phyloP scores from a whole-genome alignment of 2,329 filamentous ascomycete species.

The Domatiomyces globalis region DNA sequence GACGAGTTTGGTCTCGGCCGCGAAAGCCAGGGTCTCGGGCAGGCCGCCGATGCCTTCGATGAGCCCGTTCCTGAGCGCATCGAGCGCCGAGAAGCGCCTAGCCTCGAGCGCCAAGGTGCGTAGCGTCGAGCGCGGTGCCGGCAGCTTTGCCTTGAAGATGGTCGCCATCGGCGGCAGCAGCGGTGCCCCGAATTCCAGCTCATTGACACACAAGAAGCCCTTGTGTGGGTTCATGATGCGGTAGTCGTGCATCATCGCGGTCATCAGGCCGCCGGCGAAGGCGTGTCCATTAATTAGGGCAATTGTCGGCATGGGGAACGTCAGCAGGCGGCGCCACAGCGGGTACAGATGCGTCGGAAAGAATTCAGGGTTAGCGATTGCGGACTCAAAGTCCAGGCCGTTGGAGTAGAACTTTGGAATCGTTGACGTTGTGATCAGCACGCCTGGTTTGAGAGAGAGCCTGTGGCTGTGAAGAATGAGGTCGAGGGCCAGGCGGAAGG shows the following conservation, averaged over 20 bases:
- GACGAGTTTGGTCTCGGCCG: slow-evolving; percentile 45
- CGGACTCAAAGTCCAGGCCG: slow-evolving; percentile 62
- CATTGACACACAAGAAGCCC: slow-evolving; percentile 69
- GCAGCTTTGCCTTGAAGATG: slow-evolving; percentile 59
- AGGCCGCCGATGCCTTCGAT: slow-evolving; percentile 54
- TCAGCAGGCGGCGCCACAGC: slow-evolving; percentile 51
- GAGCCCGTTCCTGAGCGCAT: slow-evolving; percentile 52
- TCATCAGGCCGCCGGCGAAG: slow-evolving; percentile 70
- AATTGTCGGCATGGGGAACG: slow-evolving; percentile 69
- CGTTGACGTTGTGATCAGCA: slow-evolving; percentile 60
- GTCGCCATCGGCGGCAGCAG: slow-evolving; percentile 58
- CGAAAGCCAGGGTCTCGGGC: slow-evolving; percentile 47
- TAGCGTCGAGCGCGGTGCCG: slow-evolving; percentile 34
- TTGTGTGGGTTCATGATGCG: slow-evolving; percentile 55
- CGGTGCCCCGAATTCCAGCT: slow-evolving; percentile 66
- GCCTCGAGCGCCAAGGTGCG: slow-evolving; percentile 60
- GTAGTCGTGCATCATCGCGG: slow-evolving; percentile 72
- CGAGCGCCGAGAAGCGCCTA: slow-evolving; percentile 47
- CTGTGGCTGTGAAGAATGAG: slow-evolving; percentile 48
- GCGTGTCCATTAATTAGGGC: slow-evolving; percentile 68
- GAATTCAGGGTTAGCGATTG: slow-evolving; percentile 46
- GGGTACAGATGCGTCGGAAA: slow-evolving; percentile 47
- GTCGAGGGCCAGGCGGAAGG: slow-evolving; percentile 58
- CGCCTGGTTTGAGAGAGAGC: slow-evolving; percentile 45
- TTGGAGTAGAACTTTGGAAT: slow-evolving; percentile 68